Percentiles rank a stretch among this genome's conserved stretches.
Conservation (phyloP, 306 rosid species). For the barrel medic (Medicago truncatula) region DNA sequence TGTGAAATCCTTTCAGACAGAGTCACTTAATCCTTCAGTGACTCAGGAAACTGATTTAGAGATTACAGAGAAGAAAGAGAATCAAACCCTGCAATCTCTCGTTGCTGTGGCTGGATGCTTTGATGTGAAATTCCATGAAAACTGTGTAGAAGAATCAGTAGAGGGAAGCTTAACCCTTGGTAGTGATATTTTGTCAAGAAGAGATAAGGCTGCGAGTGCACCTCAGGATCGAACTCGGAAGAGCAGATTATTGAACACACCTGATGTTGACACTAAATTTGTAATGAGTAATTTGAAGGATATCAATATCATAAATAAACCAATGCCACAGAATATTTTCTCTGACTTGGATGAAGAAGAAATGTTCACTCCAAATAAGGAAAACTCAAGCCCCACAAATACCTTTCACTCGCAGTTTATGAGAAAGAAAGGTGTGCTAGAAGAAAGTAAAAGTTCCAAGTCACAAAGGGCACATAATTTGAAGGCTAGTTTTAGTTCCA, state of each 20-base stretch:
- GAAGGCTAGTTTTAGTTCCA: slow-evolving; percentile 41
- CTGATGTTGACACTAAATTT: slow-evolving; percentile 41
- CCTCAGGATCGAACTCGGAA: slow-evolving; percentile 53
- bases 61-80: slow-evolving; percentile 42
- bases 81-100: slow-evolving; percentile 46
- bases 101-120: slow-evolving; percentile 35
- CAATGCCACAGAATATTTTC: slow-evolving; percentile 40
- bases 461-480: slow-evolving; percentile 46
- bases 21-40: slow-evolving; percentile 43
- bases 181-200: slow-evolving; percentile 68
- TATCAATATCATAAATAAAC: slow-evolving; percentile 28
- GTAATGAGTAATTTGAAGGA: slow-evolving; percentile 41
- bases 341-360: slow-evolving; percentile 60
- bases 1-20: slow-evolving; percentile 37
- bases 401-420: slow-evolving; percentile 50
- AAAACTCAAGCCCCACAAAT: slow-evolving; percentile 69
- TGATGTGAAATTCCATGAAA: slow-evolving; percentile 43
- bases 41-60: slow-evolving; percentile 37
- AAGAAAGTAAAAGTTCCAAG: slow-evolving; percentile 48
- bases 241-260: slow-evolving; percentile 41
- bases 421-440: slow-evolving; percentile 55
- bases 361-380: slow-evolving; percentile 67
- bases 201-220: slow-evolving; percentile 70
- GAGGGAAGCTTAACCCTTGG: slow-evolving; percentile 40
- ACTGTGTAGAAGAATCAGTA: slow-evolving; percentile 31